Conservation (phyloP, 73 alveolate species). For the Blepharisma japonicum region DNA sequence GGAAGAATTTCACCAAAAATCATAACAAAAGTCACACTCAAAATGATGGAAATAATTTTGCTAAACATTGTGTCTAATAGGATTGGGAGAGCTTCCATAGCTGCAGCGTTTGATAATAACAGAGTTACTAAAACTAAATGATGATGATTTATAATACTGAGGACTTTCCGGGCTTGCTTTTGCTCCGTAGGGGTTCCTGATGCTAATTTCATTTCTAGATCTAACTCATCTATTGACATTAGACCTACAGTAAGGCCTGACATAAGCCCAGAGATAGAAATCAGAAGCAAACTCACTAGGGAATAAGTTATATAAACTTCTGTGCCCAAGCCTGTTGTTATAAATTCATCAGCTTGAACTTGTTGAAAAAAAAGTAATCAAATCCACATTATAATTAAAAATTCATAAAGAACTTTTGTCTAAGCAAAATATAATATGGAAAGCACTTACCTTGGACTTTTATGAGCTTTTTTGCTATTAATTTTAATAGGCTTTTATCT, state of each 20-base stretch:
- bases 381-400: no score
- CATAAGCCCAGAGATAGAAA: constrained; percentile 91
- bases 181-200: constrained; percentile 78
- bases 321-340: not conserved
- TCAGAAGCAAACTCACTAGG: constrained; percentile 46
- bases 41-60: constrained; percentile 76
- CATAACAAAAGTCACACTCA: constrained; percentile 86
- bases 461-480: no score
- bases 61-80: constrained; percentile 85
- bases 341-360: no score
- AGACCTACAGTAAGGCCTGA: constrained; percentile 96
- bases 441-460: no score
- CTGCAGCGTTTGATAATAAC: constrained; percentile 86
- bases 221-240: constrained; percentile 84
- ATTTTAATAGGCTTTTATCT: no score
- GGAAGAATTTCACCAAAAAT: constrained; percentile 95
- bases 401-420: no score
- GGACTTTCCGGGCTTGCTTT: constrained; percentile 61
- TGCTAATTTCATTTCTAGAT: constrained; percentile 73
- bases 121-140: constrained; percentile 91
- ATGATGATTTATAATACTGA: constrained; percentile 53
- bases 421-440: no score
- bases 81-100: constrained; percentile 94
- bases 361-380: no score
- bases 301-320: constrained; percentile 15